Base-by-base conservation (phyloP, 768 basidiomycete genomes). In the Tylopilus vinaceipallidus region DNA sequence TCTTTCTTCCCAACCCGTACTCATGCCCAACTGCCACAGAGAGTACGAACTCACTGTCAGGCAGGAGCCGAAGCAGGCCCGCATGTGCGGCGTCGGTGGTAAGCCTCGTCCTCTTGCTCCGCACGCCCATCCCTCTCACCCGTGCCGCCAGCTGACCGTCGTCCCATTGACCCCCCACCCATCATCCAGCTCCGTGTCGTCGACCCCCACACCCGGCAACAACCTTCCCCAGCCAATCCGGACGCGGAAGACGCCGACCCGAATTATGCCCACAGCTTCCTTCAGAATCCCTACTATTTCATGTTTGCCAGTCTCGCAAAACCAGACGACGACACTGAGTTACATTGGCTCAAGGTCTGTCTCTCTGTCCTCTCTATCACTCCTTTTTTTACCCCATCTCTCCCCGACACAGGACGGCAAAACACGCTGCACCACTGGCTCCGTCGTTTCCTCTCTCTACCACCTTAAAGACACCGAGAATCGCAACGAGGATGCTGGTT, bases 121-220 rank as follows among this genome's bases (percentile, higher is more conserved):
- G 6, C 17, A 41, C 36, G 17, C 32, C 38, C 13, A 20, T 37
- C 19, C 22, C 44, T 24, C 53, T 52, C 26, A 45, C 39, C 36
- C 51, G 33, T 45, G 4, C 20, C 29, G n/a, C 30, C 71, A 88
- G 93, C 91, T 47, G 95, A 95, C 77, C 81, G 94, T n/a, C 79
- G 94, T 32, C 94, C 95, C 3, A 93, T 98, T 64, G 94, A 98
- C 75, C 95, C 95, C 0, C 93, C 94, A 1, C 94, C 95, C 16
- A 94, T 98, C 71, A 84, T 98, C n/a, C 92, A 95, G 68, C 82
- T 98, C 8, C 84, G 88, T 47, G 90, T 97, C 47, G 75, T 91
- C 58, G 88, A 93, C 71, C 84, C 81, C 9, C 60, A 71, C 23
- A 63, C 67, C 27, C 72, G 65, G 24, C 63, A 64, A 22, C 66